Evolutionary conservation across 306 rosid genomes (phyloP), one percentile per base, ranked within the genome.

Genomic region (Benincasa hispida): DNA sequence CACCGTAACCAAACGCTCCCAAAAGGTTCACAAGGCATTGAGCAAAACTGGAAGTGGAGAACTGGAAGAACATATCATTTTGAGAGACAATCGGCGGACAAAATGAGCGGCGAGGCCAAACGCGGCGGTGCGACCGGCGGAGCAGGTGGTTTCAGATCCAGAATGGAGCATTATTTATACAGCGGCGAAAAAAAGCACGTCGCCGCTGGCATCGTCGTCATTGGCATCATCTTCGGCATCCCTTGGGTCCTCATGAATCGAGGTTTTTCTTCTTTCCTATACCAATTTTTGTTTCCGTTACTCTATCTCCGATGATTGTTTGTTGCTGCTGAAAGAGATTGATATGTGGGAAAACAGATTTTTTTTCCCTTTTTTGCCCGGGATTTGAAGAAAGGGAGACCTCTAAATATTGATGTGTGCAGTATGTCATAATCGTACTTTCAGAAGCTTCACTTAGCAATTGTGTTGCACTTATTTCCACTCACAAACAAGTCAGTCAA

Each of bases 111-210:
- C 87, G 86, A 80, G 28, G 65, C 88, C 12, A 90, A 89, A 78
- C 80, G 65, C 34, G 76, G 63, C 34, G 76, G 83, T 8, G 75
- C 66, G 10, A 81, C 76, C 27, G 81, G 42, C 8, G 87, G 83
- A 6, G 81, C 82, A 55, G 77, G 79, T 37, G 86, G 85, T 8
- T 94, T 94, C 58, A 83, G 86, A 82, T 84, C 89, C 6, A 90
- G n/a, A 39, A 42, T 90, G 84, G 89, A 91, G 77, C 89, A 80
- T 83, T 83, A 78, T 50, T 78, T 94, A 11, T 88, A 94, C 79
- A 94, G 97, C 51, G 97, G 98, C 0, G 96, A 93, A 3, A 93
- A 93, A 75, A 94, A 90, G 73, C 98, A 94, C 59, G 98, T 94
- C 35, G 61, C 82, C 42, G 87, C 79, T 24, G 98, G 97, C 74